Base-by-base conservation (phyloP, 2,329 filamentous ascomycete genomes). In the Scorias spongiosa region DNA sequence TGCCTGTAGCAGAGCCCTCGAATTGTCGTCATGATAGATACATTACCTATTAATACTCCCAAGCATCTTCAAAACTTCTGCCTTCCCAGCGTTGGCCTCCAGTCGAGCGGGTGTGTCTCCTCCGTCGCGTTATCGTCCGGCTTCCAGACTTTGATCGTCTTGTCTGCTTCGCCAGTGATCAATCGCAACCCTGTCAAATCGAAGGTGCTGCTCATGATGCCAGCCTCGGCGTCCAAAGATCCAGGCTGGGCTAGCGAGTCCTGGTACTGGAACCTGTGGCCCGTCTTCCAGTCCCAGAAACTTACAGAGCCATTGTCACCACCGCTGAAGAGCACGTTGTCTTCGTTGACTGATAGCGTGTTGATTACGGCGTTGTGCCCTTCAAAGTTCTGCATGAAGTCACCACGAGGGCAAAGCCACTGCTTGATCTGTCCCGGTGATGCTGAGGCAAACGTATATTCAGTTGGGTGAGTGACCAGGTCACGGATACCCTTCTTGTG, bases 271-370 rank as follows among this genome's bases (percentile, higher is more conserved):
- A 91, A 98, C 40, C 83, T 75, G 60, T 98, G 78, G 0, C 93
- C 91, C 0, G 87, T 84, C 67, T 96, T 96, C 91, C 91, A 98
- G 62, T 98, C 93, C 84, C 88, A 98, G 70, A 98, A 98, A 52
- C 79, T 84, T 71, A 96, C 91, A 30, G 84, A 93, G 36, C 93
- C 91, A 55, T 98, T 95, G 58, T 98, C 91, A 40, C 81, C 89
- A 45, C 91, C 91, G 2, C 87, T 91, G 64, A 98, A 95, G 46
- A 98, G 66, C 12, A 96, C 85, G 55, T 95, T 91, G 60, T 95
- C 86, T 56, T 93, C 84, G 62, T 98, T 98, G 29, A 91, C 87
- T 38, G 86, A 76, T 39, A 98, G 68, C 0, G 87, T 87, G 65
- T 98, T 98, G 68, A 98, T 89, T 61, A 98, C 93, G 47, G 86